Percentiles rank a stretch among this genome's conserved stretches.
phyloP scores from a whole-genome alignment of 805 yeast species.

The Metschnikowia cerradonensis region DNA sequence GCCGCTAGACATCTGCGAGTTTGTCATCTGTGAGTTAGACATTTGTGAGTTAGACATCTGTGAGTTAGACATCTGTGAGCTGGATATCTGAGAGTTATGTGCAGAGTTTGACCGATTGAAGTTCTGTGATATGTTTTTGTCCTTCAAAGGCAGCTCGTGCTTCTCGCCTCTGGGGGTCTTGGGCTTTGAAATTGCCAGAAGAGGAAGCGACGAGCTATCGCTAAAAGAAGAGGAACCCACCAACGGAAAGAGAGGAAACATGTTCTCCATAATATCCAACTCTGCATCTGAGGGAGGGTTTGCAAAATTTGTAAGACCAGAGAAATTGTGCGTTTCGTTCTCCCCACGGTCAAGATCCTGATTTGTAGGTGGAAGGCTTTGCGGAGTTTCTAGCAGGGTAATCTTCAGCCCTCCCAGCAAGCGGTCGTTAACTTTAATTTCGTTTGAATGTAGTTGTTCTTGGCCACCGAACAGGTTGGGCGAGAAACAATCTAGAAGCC shows the following conservation, averaged over 20 bases:
- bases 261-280: conserved; percentile 28
- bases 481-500: conserved; percentile 38
- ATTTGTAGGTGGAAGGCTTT: neutral
- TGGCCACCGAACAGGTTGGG: conserved; percentile 4
- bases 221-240: conserved; percentile 38
- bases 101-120: neutral
- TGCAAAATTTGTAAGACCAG: conserved; percentile 11
- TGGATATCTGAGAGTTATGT: neutral
- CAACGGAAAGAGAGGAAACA: conserved; percentile 42
- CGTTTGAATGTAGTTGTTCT: neutral
- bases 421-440: neutral
- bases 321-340: neutral
- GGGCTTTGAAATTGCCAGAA: conserved; percentile 27
- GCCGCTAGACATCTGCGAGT: neutral
- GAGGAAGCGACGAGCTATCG: conserved; percentile 31
- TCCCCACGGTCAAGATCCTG: neutral
- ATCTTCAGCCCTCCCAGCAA: neutral
- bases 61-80: neutral
- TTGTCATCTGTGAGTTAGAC: no score
- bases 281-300: conserved; percentile 19
- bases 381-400: neutral
- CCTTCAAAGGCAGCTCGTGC: neutral
- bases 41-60: no score
- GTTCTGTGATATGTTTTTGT: no score
- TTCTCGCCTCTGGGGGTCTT: neutral